Evolutionary conservation across 768 basidiomycete species (phyloP).

Genomic region (Serendipita sp.): DNA sequence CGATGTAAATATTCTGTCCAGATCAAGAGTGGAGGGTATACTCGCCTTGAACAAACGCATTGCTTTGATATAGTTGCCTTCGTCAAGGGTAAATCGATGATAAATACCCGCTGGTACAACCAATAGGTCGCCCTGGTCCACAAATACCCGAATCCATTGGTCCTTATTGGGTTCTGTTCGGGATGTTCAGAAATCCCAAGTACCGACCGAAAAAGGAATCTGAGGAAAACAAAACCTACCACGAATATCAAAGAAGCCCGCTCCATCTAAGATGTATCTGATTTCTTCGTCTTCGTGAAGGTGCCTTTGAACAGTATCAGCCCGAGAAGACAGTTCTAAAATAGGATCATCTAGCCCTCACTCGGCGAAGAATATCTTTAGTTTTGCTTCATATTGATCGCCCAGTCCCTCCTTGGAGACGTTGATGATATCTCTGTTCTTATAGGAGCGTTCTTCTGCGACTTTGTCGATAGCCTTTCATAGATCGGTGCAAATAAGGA

Average conservation of each 20-base stretch:
- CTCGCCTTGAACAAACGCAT: conserved; percentile 72
- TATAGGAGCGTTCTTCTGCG: conserved; percentile 57
- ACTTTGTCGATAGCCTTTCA: conserved; percentile 31
- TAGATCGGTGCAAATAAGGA: too few relatives aligned
- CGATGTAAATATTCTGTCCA: neutral
- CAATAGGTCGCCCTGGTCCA: conserved; percentile 66
- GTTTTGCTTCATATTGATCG: conserved; percentile 65
- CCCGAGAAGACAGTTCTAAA: neutral
- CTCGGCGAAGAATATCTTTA: conserved; percentile 76
- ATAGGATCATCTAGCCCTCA: conserved; percentile 19
- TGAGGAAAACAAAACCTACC: conserved; percentile 29
- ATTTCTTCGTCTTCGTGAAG: conserved; percentile 97
- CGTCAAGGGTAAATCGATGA: conserved; percentile 86
- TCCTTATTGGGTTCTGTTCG: conserved; percentile 45
- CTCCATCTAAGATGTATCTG: conserved; percentile 71
- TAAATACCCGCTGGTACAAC: conserved; percentile 84
- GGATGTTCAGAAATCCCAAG: neutral
- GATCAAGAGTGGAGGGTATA: neutral
- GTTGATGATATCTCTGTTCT: conserved; percentile 67
- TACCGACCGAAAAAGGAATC: neutral
- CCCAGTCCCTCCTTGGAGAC: conserved; percentile 67
- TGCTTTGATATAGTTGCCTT: conserved; percentile 52
- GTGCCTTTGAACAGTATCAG: conserved; percentile 33
- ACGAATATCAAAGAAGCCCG: conserved; percentile 83
- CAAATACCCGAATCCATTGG: conserved; percentile 65